Conservation (phyloP, 2,329 filamentous ascomycete species). For the Dactylellina cionopaga region DNA sequence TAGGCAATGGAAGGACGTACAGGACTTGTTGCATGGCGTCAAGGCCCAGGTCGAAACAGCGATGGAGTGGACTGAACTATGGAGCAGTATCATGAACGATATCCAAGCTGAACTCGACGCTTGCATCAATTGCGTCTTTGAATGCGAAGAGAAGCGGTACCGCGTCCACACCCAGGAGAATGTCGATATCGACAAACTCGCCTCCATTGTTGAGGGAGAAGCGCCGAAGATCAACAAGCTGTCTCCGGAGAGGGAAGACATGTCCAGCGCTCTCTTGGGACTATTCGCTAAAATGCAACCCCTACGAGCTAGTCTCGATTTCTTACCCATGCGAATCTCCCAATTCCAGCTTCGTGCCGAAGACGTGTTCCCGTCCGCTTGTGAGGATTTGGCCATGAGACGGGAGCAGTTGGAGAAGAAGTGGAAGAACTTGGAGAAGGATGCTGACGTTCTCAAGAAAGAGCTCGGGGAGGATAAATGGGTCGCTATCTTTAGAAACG, state of each 20-base stretch:
- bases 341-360: constrained; percentile 84
- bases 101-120: constrained; percentile 87
- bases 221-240: constrained; percentile 58
- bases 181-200: constrained; percentile 84
- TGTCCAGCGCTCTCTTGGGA: constrained; percentile 76
- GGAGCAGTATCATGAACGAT: constrained; percentile 91
- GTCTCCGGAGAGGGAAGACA: constrained; percentile 69
- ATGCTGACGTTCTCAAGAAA: constrained; percentile 86
- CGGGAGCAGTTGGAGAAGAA: constrained; percentile 79
- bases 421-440: constrained; percentile 87
- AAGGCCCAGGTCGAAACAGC: constrained; percentile 94
- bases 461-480: constrained; percentile 95
- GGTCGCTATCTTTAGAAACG: constrained; percentile 94
- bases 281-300: constrained; percentile 97
- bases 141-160: constrained; percentile 96
- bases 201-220: constrained; percentile 84
- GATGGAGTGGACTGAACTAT: constrained; percentile 99
- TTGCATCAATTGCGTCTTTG: constrained; percentile 75
- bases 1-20: constrained; percentile 84
- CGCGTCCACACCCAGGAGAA: constrained; percentile 71
- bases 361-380: constrained; percentile 84
- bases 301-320: constrained; percentile 89
- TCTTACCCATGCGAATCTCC: constrained; percentile 91
- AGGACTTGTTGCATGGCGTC: constrained; percentile 77
- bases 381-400: constrained; percentile 83